A percentile compares a stretch with the other conserved stretches of the same genome.
Evolutionary conservation across 257 asterid genomes (phyloP).

Genomic region (Solanum boliviense): DNA sequence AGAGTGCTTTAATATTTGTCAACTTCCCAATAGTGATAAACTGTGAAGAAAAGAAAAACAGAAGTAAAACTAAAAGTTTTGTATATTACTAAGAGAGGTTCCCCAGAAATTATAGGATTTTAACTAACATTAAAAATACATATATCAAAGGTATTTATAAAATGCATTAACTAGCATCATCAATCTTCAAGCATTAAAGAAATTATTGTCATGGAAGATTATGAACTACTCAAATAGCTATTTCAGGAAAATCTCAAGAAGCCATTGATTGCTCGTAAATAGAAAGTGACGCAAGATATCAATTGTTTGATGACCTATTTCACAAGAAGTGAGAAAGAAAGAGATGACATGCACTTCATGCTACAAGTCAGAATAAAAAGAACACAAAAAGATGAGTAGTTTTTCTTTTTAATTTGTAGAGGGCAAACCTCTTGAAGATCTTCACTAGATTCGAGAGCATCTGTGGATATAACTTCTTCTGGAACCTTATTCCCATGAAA

Average conservation of each 20-base stretch:
- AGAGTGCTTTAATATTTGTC: background rate
- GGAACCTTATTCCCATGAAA: slow-evolving; percentile 37
- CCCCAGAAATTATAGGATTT: background rate
- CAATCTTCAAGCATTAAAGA: background rate
- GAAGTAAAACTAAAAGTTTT: background rate
- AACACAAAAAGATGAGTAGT: background rate
- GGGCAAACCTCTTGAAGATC: slow-evolving; percentile 3
- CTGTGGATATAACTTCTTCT: slow-evolving; percentile 23
- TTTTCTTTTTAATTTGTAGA: background rate
- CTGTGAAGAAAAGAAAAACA: background rate
- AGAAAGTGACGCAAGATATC: background rate
- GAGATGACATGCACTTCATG: background rate
- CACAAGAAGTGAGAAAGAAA: background rate
- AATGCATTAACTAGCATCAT: background rate
- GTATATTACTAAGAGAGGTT: background rate
- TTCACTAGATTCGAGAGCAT: slow-evolving; percentile 4
- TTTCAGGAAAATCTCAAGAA: background rate
- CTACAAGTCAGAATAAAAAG: background rate
- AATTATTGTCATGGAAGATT: background rate
- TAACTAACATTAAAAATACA: background rate
- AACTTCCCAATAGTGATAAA: background rate
- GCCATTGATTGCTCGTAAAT: background rate
- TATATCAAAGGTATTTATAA: background rate
- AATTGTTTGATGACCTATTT: background rate
- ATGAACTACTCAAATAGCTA: background rate